Percentiles rank a stretch among this genome's conserved stretches.
Conservation (phyloP, 2,329 filamentous ascomycete species). For the Ceratocystis destructans region DNA sequence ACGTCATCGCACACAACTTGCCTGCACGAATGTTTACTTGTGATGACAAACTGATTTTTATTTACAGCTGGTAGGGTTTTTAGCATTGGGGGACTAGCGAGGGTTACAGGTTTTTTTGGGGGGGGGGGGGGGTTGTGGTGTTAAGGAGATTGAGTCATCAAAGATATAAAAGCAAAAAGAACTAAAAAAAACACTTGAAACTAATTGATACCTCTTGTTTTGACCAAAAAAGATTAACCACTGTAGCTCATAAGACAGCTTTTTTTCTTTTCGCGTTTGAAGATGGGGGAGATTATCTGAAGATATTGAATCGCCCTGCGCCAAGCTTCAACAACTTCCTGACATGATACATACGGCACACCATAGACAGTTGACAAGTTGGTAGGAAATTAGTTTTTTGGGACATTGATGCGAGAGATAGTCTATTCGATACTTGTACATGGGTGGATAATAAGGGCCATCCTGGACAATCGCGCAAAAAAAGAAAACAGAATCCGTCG, state of each 20-base stretch:
- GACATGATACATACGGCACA: neutral
- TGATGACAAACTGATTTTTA: neutral
- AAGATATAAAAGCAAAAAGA: slow-evolving; percentile 5
- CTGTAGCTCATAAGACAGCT: neutral
- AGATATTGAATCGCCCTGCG: neutral
- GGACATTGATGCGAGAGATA: slow-evolving; percentile 12
- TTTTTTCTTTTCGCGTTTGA: neutral
- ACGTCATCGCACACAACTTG: neutral
- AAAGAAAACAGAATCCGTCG: slow-evolving; percentile 12
- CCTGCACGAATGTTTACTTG: too few relatives aligned
- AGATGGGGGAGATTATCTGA: neutral
- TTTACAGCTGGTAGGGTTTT: slow-evolving; percentile 6
- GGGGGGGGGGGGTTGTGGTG: too few relatives aligned
- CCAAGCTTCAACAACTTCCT: neutral
- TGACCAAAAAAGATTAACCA: neutral
- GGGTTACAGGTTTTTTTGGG: neutral
- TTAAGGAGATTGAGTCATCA: neutral
- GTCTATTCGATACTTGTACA: slow-evolving; percentile 14
- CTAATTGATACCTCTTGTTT: neutral
- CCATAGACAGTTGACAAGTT: neutral
- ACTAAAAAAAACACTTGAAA: slow-evolving; percentile 11
- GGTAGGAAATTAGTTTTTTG: slow-evolving; percentile 4
- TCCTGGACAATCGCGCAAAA: slow-evolving; percentile 8
- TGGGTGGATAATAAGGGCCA: neutral
- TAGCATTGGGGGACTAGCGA: slow-evolving; percentile 3